Evolutionary conservation across 2,329 filamentous ascomycete species (phyloP), one percentile per base, ranked within the genome.

Genomic region (Xylaria sp.): DNA sequence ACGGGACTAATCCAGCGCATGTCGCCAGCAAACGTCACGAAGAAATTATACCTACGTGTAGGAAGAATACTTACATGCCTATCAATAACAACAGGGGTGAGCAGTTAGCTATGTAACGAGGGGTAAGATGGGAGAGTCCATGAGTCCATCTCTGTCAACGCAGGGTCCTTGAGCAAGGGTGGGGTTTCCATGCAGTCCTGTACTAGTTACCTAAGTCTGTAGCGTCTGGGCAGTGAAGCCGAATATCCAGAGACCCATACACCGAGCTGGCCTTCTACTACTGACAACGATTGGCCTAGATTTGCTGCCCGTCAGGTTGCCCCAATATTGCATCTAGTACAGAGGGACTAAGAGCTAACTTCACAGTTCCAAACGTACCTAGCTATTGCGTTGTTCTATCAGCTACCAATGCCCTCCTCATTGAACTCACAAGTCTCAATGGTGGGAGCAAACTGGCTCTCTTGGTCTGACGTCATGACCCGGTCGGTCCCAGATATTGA

Each of bases 401-500:
- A 13, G 29, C 8, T 38, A 29, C 19, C 18, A 39, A 48, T 50
- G 44, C 53, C 39, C 38, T 55, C 53, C 50, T 51, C 44, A 44
- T 44, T 20, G 49, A n/a, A n/a, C n/a, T n/a, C n/a, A n/a, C n/a
- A n/a, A n/a, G n/a, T n/a, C n/a, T n/a, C n/a, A n/a, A n/a, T n/a
- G n/a, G n/a, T 26, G 44, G 42, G 49, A 50, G 52, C 44, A 54
- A 54, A 42, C 45, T 44, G 54, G 44, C 48, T 41, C 58, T 56
- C 42, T 55, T 41, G 50, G 53, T 60, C 55, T 55, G 55, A 49
- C 44, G 55, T 44, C 47, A 58, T 29, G 38, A 53, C 47, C 48
- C 38, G 45, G 56, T 48, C 45, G 50, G 56, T 61, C 52, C 51
- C 42, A 48, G 46, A 46, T 47, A 55, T 50, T 49, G 44, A 44